Conservation (phyloP, 2,329 filamentous ascomycete genomes). For the Hymenoscyphus fructigenus region DNA sequence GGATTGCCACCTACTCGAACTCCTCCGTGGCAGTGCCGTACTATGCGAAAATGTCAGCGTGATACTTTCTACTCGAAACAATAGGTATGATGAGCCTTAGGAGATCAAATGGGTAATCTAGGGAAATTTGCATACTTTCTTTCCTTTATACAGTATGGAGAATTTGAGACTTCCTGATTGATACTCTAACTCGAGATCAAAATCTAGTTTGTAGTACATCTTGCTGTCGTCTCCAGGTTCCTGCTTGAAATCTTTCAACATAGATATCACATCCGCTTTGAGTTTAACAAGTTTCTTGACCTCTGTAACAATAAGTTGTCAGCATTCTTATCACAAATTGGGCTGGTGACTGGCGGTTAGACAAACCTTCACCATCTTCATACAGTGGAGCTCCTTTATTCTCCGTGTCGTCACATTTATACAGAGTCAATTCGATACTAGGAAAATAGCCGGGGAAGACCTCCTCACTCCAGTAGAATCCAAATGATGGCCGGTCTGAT, state of each 20-base stretch:
- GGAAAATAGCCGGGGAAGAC: background rate
- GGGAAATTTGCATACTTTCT: too few relatives aligned
- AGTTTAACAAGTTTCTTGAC: slow-evolving; percentile 2
- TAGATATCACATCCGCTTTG: background rate
- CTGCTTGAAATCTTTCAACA: background rate
- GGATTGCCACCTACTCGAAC: background rate
- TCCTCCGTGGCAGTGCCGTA: background rate
- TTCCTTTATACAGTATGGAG: background rate
- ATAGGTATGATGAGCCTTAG: too few relatives aligned
- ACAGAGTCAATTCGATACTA: background rate
- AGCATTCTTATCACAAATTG: background rate
- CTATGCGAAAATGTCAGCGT: too few relatives aligned
- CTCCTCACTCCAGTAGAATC: background rate
- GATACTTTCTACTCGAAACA: too few relatives aligned
- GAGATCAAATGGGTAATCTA: too few relatives aligned
- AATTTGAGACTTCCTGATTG: slow-evolving; percentile 4
- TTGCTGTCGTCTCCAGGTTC: background rate
- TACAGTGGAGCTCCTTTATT: background rate
- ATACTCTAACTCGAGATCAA: background rate
- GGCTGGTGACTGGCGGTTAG: background rate
- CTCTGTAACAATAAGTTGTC: background rate
- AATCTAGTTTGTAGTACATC: slow-evolving; percentile 1
- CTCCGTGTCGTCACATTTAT: background rate
- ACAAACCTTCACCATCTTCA: background rate
- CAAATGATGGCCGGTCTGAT: background rate